Conservation (phyloP, 768 basidiomycete species). For the Phaeolepiota aurea region DNA sequence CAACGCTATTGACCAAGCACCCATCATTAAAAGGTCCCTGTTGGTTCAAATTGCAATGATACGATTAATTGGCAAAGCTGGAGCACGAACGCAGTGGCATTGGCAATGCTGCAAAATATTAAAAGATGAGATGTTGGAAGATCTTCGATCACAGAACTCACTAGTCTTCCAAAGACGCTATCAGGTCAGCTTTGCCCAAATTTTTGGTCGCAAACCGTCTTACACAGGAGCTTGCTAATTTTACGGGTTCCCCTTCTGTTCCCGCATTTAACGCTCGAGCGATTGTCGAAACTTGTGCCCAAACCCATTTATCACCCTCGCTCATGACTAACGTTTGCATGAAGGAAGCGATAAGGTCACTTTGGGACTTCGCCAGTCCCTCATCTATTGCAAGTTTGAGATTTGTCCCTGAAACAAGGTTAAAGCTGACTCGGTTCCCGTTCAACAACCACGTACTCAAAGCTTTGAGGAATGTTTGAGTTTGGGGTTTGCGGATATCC, state of each 20-base stretch:
- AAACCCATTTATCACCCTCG: constrained; percentile 90
- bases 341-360: constrained; percentile 84
- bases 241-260: constrained; percentile 65
- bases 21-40: constrained; percentile 73
- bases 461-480: constrained; percentile 66
- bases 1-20: constrained; percentile 64
- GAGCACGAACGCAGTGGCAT: constrained; percentile 57
- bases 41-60: constrained; percentile 1
- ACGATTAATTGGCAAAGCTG: background rate
- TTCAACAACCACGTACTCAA: constrained; percentile 43
- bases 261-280: constrained; percentile 64
- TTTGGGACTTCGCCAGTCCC: constrained; percentile 73
- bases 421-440: background rate
- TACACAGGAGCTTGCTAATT: constrained; percentile 66
- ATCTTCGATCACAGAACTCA: constrained; percentile 23
- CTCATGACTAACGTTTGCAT: constrained; percentile 95
- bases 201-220: constrained; percentile 83
- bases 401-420: constrained; percentile 53
- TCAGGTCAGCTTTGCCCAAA: constrained; percentile 66
- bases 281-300: constrained; percentile 57
- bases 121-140: constrained; percentile 2
- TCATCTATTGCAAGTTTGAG: constrained; percentile 90
- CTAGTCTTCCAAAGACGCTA: constrained; percentile 89
- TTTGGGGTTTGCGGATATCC: constrained; percentile 63
- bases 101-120: constrained; percentile 56